phyloP scores from a whole-genome alignment of 2,329 filamentous ascomycete species.

The Raffaelea arxii region DNA sequence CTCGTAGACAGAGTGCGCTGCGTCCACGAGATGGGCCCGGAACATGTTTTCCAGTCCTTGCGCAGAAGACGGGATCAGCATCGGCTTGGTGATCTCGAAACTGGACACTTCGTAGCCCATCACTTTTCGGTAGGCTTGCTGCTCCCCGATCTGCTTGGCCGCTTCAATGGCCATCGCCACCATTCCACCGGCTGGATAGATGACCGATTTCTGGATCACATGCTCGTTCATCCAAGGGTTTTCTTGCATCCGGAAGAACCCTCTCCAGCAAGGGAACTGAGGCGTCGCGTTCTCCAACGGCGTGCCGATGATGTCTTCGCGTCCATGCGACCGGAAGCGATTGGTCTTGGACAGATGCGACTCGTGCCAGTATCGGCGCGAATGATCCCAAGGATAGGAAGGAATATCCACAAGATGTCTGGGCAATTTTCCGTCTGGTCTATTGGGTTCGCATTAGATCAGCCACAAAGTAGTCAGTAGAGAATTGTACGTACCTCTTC shows the following conservation, averaged over 20 bases:
- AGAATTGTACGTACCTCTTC: neutral
- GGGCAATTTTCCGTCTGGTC: too few species aligned
- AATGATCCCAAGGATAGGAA: conserved; percentile 31
- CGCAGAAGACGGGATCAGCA: conserved; percentile 12
- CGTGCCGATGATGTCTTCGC: conserved; percentile 19
- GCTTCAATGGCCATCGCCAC: conserved; percentile 29
- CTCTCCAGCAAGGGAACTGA: conserved; percentile 30
- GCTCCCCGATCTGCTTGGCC: conserved; percentile 16
- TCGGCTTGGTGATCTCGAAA: conserved; percentile 13
- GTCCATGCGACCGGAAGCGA: conserved; percentile 18
- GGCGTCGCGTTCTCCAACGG: conserved; percentile 15
- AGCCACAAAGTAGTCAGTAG: too few species aligned
- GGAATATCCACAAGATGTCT: conserved; percentile 24
- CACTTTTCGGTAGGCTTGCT: too few species aligned
- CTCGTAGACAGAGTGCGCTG: neutral
- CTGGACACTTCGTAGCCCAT: conserved; percentile 10
- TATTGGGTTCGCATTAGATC: too few species aligned
- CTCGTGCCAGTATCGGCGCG: conserved; percentile 27
- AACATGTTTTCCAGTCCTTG: conserved; percentile 39
- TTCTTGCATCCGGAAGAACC: conserved; percentile 28
- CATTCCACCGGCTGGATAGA: conserved; percentile 28
- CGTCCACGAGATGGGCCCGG: conserved; percentile 26
- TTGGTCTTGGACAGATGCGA: conserved; percentile 20
- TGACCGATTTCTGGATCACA: conserved; percentile 23
- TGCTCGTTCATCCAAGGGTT: conserved; percentile 38